A percentile compares a stretch with the other conserved stretches of the same genome.
Conservation (phyloP, 2,329 filamentous ascomycete genomes). For the Apiospora malaysiana region DNA sequence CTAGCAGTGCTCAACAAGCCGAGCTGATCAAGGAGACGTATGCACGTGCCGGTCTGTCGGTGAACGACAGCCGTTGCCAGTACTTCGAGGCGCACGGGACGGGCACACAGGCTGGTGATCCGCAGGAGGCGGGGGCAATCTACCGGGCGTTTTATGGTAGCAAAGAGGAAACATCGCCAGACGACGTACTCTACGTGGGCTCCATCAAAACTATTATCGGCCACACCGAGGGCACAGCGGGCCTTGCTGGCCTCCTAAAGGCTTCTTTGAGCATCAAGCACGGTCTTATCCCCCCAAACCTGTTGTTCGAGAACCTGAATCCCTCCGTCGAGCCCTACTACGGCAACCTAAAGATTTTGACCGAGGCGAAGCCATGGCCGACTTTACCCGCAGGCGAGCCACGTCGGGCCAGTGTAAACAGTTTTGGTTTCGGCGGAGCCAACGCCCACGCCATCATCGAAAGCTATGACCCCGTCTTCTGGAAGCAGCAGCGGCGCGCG, state of each 20-base stretch:
- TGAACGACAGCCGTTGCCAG: constrained; percentile 21
- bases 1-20: constrained; percentile 40
- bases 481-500: background rate
- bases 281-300: constrained; percentile 6
- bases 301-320: constrained; percentile 9
- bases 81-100: constrained; percentile 54
- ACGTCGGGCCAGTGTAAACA: background rate
- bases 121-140: constrained; percentile 51
- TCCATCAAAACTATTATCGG: background rate
- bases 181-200: background rate
- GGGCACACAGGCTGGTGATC: constrained; percentile 53
- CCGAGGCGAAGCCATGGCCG: background rate
- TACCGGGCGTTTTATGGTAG: constrained; percentile 23
- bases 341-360: constrained; percentile 6
- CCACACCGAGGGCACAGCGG: no score
- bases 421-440: constrained; percentile 11
- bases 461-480: background rate
- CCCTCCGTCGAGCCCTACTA: constrained; percentile 10
- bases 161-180: background rate
- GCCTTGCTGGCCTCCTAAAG: constrained; percentile 10
- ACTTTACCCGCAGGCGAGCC: background rate
- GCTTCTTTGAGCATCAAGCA: background rate
- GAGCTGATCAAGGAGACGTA: constrained; percentile 41
- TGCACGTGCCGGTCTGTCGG: constrained; percentile 34
- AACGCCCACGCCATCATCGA: constrained; percentile 17